Percentiles rank a stretch among this genome's conserved stretches.
These are phyloP conservation scores for Ophiostoma sp. DNA, from an alignment of 2,329 filamentous ascomycete genomes.

Conservation along the genomic window DNA sequence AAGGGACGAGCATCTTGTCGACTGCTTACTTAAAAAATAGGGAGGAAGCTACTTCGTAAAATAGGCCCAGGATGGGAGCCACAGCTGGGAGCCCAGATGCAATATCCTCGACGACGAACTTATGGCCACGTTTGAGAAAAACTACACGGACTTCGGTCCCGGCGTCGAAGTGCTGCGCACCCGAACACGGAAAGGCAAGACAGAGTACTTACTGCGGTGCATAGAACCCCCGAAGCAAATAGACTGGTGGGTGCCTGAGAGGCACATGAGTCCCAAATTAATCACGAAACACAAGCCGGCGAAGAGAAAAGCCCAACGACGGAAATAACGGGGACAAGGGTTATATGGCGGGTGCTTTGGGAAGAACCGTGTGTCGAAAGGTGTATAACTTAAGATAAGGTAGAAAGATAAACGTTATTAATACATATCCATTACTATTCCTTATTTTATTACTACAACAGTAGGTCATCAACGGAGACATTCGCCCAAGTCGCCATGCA, in stretches of 20 bases:
- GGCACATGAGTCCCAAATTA: background rate
- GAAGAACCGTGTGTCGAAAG: background rate
- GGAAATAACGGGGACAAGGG: background rate
- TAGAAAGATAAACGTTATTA: slow-evolving; percentile 12
- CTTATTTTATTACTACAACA: background rate
- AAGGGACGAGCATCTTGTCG: slow-evolving; percentile 11
- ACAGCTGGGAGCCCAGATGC: background rate
- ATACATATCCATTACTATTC: background rate
- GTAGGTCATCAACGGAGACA: background rate
- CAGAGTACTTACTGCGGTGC: background rate
- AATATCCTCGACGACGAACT: slow-evolving; percentile 13
- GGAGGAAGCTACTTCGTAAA: background rate
- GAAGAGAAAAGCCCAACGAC: slow-evolving; percentile 12
- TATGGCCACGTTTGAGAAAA: background rate
- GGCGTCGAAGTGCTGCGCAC: slow-evolving; percentile 1
- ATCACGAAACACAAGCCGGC: background rate
- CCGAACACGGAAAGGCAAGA: background rate
- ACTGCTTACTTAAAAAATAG: slow-evolving; percentile 6
- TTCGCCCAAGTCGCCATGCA: background rate
- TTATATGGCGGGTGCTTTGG: slow-evolving; percentile 1
- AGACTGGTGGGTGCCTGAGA: background rate
- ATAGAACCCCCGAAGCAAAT: background rate
- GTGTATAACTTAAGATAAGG: slow-evolving; percentile 2
- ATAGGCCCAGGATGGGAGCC: background rate
- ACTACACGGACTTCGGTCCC: background rate